These are phyloP conservation scores for Chloris gayana DNA, from an alignment of 176 grass and related monocot species.

Conservation along the genomic window DNA sequence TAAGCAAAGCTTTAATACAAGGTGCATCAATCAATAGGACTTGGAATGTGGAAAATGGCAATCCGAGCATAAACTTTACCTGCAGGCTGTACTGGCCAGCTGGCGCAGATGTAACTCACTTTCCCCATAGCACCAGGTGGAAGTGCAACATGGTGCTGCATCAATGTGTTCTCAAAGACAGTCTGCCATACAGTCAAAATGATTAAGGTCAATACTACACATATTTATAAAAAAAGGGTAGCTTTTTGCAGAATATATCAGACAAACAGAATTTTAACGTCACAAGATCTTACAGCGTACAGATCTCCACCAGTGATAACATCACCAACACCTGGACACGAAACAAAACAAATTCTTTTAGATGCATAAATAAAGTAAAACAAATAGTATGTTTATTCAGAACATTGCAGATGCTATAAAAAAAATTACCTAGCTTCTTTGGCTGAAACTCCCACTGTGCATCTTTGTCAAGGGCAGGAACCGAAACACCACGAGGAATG, in stretches of 20 bases:
- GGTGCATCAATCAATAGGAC: slow-evolving; percentile 1
- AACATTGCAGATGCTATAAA: neutral
- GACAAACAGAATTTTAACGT: neutral
- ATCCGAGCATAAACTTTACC: slow-evolving; percentile 44
- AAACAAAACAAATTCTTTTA: slow-evolving; percentile 32
- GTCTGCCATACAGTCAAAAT: slow-evolving; percentile 47
- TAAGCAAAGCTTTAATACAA: neutral
- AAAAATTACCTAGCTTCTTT: slow-evolving; percentile 55
- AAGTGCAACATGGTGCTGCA: slow-evolving; percentile 75
- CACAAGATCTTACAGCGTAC: slow-evolving; percentile 61
- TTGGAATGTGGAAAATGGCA: neutral
- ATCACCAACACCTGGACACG: slow-evolving; percentile 65
- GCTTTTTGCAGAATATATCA: neutral
- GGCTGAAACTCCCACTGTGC: slow-evolving; percentile 76
- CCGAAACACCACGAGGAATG: slow-evolving; percentile 92
- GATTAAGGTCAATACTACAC: slow-evolving; percentile 20
- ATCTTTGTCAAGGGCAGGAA: slow-evolving; percentile 96
- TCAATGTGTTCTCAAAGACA: slow-evolving; percentile 76
- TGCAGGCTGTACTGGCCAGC: slow-evolving; percentile 82
- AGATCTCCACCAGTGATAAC: slow-evolving; percentile 68
- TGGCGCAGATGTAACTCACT: slow-evolving; percentile 63
- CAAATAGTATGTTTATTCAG: neutral
- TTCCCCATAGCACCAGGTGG: slow-evolving; percentile 94
- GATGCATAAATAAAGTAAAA: slow-evolving; percentile 21
- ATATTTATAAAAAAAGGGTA: neutral